phyloP scores from a whole-genome alignment of 352 stramenopile species.

The Phytophthora fragariaefolia region DNA sequence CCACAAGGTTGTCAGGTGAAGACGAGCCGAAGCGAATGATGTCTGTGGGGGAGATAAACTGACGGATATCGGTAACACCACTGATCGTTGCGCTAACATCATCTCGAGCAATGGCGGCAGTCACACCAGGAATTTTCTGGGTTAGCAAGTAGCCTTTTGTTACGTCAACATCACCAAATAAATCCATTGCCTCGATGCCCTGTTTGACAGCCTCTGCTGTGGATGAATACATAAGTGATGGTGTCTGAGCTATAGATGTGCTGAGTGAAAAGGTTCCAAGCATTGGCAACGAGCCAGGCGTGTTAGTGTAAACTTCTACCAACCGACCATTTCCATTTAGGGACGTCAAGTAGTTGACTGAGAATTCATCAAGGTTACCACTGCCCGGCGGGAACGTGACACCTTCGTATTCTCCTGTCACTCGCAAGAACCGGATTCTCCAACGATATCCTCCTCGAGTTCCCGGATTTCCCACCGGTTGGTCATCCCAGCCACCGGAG shows the following conservation, averaged over 20 bases:
- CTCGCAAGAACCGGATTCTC: slow-evolving; percentile 76
- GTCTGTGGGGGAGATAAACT: slow-evolving; percentile 70
- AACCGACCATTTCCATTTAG: slow-evolving; percentile 54
- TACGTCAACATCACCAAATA: slow-evolving; percentile 80
- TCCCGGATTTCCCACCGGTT: slow-evolving; percentile 72
- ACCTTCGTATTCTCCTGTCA: slow-evolving; percentile 72
- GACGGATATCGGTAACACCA: slow-evolving; percentile 64
- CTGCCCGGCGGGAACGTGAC: slow-evolving; percentile 81
- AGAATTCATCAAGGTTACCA: slow-evolving; percentile 72
- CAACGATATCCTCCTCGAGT: slow-evolving; percentile 86
- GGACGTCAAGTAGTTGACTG: slow-evolving; percentile 32
- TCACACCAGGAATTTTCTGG: slow-evolving; percentile 63
- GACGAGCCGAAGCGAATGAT: slow-evolving; percentile 67
- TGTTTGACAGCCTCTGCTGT: slow-evolving; percentile 69
- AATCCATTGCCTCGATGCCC: slow-evolving; percentile 76
- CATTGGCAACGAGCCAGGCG: slow-evolving; percentile 55
- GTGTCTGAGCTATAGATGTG: slow-evolving; percentile 46
- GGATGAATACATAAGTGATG: slow-evolving; percentile 61
- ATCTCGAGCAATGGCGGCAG: slow-evolving; percentile 63
- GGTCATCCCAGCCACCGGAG: slow-evolving; percentile 92
- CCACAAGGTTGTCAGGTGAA: slow-evolving; percentile 46
- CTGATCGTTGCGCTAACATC: slow-evolving; percentile 50
- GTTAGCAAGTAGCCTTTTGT: slow-evolving; percentile 55
- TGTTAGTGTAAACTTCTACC: slow-evolving; percentile 64
- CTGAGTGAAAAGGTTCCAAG: slow-evolving; percentile 61